Base-by-base conservation (phyloP, 2,329 filamentous ascomycete genomes). In the Fusarium caatingaense region DNA sequence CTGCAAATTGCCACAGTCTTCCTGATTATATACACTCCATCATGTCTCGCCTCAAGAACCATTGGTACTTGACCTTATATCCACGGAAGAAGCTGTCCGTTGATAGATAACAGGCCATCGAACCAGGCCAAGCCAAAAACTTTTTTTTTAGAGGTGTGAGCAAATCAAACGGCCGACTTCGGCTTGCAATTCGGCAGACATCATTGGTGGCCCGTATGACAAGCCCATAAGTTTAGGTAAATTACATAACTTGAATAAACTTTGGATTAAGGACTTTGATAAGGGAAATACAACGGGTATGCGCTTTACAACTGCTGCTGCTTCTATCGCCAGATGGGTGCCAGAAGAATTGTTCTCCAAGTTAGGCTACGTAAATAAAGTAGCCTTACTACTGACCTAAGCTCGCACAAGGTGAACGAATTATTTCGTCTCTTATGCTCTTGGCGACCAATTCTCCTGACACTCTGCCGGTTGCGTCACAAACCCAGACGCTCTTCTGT, bases 161-260 rank as follows among this genome's bases (percentile, higher is more conserved):
- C 56, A 59, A 64, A 54, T 61, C 48, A 42, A 48, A 56, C 41
- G 68, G 69, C 73, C 73, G 73, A 75, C 64, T 73, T 75, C 73
- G 73, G 73, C 72, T 72, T 45, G 48, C 66, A 74, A 73, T 72
- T 72, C 65, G 34, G 55, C 62, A 54, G 54, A 48, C 54, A 66
- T 62, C 46, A 75, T 75, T 75, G 73, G 73, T 48, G 44, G 69
- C 58, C 48, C 44, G 32, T 44, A 20, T 61, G 37, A 56, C 34
- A 23, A 60, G 34, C 32, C 68, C 56, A 45, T 40, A 60, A 53
- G 47, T 42, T 51, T 57, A 42, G 61, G 30, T 48, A 48, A 56
- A 72, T 73, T 67, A 64, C 65, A 68, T 72, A 60, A 64, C 66
- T 60, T 49, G 49, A 61, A 61, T 67, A 70, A 62, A 60, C 58